phyloP scores from a whole-genome alignment of 768 basidiomycete genomes.

The Boletus rex-veris region DNA sequence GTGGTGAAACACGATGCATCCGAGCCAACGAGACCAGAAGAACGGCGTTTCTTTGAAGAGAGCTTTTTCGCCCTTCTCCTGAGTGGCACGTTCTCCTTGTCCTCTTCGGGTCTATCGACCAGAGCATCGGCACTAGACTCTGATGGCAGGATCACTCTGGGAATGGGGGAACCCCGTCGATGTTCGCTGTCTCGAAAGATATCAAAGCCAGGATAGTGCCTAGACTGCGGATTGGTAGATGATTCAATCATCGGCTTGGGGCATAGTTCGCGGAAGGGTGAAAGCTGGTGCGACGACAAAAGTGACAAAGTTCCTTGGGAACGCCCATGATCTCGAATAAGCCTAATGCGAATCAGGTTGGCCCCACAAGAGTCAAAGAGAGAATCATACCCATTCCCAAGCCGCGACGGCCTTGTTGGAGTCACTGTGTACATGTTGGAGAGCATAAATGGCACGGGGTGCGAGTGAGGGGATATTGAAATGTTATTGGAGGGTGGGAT shows the following conservation, averaged over 20 bases:
- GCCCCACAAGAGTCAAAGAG: constrained; percentile 21
- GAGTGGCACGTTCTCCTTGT: constrained; percentile 61
- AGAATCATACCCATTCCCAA: constrained; percentile 31
- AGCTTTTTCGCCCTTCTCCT: constrained; percentile 45
- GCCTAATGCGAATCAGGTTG: constrained; percentile 35
- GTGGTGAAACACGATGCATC: constrained; percentile 3
- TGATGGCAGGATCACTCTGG: background rate
- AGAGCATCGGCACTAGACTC: background rate
- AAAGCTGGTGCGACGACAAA: constrained; percentile 10
- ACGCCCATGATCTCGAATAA: constrained; percentile 4
- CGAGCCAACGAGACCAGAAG: background rate
- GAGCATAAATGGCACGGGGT: constrained; percentile 30
- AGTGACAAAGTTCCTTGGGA: constrained; percentile 10
- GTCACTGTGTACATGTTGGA: constrained; percentile 19
- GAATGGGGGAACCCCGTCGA: constrained; percentile 2
- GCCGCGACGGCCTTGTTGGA: constrained; percentile 35
- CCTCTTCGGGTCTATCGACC: constrained; percentile 31
- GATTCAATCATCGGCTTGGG: constrained; percentile 36
- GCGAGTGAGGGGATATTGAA: constrained; percentile 16
- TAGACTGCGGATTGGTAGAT: constrained; percentile 48
- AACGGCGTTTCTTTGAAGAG: constrained; percentile 22
- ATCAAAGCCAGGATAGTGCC: constrained; percentile 66
- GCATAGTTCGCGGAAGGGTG: constrained; percentile 20
- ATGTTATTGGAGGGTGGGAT: constrained; percentile 33
- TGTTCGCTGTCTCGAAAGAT: constrained; percentile 47